Percentiles rank a stretch among this genome's conserved stretches.
phyloP scores from a whole-genome alignment of 176 grass and related monocot species.

The Rhynchospora pubera region DNA sequence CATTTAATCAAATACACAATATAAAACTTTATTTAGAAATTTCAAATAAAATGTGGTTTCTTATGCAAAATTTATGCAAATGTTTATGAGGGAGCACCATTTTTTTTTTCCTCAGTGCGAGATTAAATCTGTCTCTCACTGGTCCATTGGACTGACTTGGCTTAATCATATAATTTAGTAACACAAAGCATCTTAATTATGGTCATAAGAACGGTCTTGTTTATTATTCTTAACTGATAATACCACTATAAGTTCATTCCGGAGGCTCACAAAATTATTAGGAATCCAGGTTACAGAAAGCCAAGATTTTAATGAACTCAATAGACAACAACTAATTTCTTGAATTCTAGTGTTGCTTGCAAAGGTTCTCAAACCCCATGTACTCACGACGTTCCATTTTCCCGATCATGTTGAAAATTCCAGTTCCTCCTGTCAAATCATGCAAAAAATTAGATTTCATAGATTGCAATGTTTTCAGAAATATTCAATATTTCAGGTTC shows the following conservation, averaged over 20 bases:
- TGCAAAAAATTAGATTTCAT: conserved; percentile 8
- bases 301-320: not conserved
- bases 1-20: not conserved
- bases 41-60: not conserved
- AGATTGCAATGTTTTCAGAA: not conserved
- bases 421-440: conserved; percentile 40
- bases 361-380: conserved; percentile 68
- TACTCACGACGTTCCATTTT: conserved; percentile 42
- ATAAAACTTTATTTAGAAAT: not conserved
- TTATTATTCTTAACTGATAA: not conserved
- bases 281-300: not conserved
- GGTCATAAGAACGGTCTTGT: not conserved
- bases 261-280: not conserved
- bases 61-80: not conserved
- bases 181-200: not conserved
- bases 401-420: conserved; percentile 39
- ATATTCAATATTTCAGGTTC: not conserved
- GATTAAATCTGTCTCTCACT: not conserved
- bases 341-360: conserved; percentile 17
- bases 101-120: not conserved
- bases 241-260: not conserved
- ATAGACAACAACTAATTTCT: not conserved
- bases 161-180: not conserved
- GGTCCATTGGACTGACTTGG: not conserved
- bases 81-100: not conserved